Evolutionary conservation across 2,329 filamentous ascomycete species (phyloP), one percentile per base, ranked within the genome.

Genomic region (Penicillium sp.): DNA sequence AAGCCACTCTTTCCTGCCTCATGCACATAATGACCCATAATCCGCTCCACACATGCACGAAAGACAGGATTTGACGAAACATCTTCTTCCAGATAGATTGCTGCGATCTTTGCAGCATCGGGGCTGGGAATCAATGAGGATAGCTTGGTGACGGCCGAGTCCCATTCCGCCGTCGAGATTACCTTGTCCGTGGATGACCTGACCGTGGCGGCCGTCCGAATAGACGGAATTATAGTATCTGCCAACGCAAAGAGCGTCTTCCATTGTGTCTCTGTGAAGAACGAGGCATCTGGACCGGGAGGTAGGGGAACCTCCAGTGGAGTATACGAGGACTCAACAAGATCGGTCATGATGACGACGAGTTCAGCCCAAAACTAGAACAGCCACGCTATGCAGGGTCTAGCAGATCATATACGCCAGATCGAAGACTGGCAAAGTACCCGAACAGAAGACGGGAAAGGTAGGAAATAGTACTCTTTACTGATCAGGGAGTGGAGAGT

Each of bases 181-280:
- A 73, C 71, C 39, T 81, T 76, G 37, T 78, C 73, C 0, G 67
- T 70, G 0, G 62, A 62, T 10, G 72, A 69, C 48, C 73, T 73
- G 7, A 74, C 71, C 0, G 69, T 71, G 3, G 72, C 71, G 0
- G 74, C 72, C 3, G 78, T 76, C 39, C 75, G 77, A 59, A 87
- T 76, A 2, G 82, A 78, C 0, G 86, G 85, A 20, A 88, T 76
- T 51, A 87, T 74, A 1, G 85, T 79, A 62, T 88, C 85, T 8
- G 82, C 78, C 34, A 88, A 79, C 25, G 85, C 81, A 49, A 84
- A 75, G 3, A 88, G 74, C 0, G 83, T 86, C 34, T 75, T 78
- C 86, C 86, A 88, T 79, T 88, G 86, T 2, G 76, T 70, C 12
- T 81, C 72, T 2, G 80, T 83, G 64, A 87, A 79, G 51, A 83